Base-by-base conservation (phyloP, 352 stramenopile genomes). In the Pythium vanterpoolii region DNA sequence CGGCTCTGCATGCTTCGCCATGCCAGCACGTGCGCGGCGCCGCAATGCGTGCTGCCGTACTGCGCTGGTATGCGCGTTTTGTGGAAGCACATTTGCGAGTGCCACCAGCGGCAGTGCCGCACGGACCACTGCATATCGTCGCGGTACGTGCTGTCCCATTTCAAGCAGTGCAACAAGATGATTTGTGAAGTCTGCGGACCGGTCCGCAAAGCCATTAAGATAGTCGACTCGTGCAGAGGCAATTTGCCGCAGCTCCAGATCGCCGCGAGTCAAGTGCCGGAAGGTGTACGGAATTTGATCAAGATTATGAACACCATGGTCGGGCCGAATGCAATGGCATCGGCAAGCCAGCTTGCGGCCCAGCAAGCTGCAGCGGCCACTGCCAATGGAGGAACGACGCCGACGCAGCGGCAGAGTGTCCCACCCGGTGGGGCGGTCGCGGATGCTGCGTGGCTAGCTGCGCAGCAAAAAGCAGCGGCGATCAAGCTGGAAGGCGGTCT, bases 71-170 rank as follows among this genome's bases (percentile, higher is more conserved):
- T 96, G 88, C 93, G 95, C 42, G 66, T 92, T 13, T 47, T 96
- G 44, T 96, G 88, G 88, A 96, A 95, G 51, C 88, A 96, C 54
- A 96, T 96, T 62, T 93, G 84, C 55, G 82, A 95, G 53, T 96
- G 88, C 43, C 86, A 95, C 51, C 85, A 96, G 51, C 79, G 81
- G 16, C 86, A 95, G 46, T 96, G 88, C 46, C 77, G 83, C 31
- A 94, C 84, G 7, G 84, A 94, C 40, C 86, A 96, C 65, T 96
- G 86, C 33, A 94, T 96, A 48, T 94, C 83, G 26, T 94, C 84
- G 28, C 74, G 86, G 8, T 96, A 96, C 53, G 86, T 96, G 57
- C 66, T 96, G 47, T 94, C 84, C 18, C 86, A 96, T 62, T 96
- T 94, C 70, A 94, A 96, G 71, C 86, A 94, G 52, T 96, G 86